These are phyloP conservation scores for Aspergillus transmontanensis DNA, from an alignment of 2,329 filamentous ascomycete genomes.

Conservation along the genomic window DNA sequence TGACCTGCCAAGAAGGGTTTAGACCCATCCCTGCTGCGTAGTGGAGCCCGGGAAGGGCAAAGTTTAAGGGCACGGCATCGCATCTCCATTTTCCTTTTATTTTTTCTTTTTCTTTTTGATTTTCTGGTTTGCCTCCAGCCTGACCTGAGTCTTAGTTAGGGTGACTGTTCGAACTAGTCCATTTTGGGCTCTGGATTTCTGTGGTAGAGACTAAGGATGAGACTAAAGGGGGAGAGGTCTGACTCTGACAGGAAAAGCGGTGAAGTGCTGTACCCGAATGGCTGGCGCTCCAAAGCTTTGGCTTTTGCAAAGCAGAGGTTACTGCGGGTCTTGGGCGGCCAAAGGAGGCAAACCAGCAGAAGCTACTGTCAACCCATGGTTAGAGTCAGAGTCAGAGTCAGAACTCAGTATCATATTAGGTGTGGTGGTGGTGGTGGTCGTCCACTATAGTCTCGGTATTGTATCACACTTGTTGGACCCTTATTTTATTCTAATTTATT, in stretches of 20 bases:
- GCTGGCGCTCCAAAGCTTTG: slow-evolving; percentile 4
- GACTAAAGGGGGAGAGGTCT: background rate
- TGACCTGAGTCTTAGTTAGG: background rate
- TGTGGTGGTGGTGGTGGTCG: background rate
- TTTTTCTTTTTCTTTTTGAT: background rate
- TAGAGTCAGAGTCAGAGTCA: background rate
- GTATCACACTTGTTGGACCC: background rate
- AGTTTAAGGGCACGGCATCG: slow-evolving; percentile 11
- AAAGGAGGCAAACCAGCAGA: background rate
- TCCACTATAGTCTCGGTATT: background rate
- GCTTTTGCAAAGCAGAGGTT: background rate
- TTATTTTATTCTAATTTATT: background rate
- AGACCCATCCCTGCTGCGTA: slow-evolving; percentile 3
- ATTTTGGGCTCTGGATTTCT: background rate
- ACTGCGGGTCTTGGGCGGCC: slow-evolving; percentile 6
- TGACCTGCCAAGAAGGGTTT: slow-evolving; percentile 24
- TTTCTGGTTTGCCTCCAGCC: background rate
- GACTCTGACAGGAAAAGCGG: slow-evolving; percentile 23
- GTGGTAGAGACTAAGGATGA: background rate
- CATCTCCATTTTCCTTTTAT: background rate
- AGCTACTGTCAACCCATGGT: background rate
- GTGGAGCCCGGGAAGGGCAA: slow-evolving; percentile 7
- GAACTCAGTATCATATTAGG: slow-evolving; percentile 5
- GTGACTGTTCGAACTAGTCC: background rate
- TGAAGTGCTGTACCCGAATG: slow-evolving; percentile 15